These are phyloP conservation scores for Mitragyna speciosa DNA, from an alignment of 257 asterid species.

Conservation along the genomic window DNA sequence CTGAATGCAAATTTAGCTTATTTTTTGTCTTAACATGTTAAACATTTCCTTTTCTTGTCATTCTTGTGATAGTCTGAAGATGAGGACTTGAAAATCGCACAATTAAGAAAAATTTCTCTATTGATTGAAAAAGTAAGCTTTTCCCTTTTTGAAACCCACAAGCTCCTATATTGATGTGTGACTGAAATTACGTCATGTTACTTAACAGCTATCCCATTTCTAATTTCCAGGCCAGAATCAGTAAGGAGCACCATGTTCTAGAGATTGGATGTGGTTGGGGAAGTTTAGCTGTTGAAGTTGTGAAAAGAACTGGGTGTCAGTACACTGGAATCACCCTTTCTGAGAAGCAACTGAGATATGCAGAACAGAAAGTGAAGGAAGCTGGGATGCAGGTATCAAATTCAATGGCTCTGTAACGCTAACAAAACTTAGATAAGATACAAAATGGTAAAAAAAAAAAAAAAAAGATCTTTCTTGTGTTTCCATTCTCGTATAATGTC, in stretches of 20 bases:
- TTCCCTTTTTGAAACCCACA: background rate
- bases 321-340: conserved; percentile 93
- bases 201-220: background rate
- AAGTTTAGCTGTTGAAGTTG: conserved; percentile 82
- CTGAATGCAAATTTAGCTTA: background rate
- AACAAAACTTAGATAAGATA: too few relatives aligned
- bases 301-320: conserved; percentile 73
- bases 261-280: conserved; percentile 99
- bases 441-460: background rate
- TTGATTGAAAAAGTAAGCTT: conserved; percentile 68
- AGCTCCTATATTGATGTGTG: background rate
- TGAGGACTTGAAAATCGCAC: conserved; percentile 82
- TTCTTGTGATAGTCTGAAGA: conserved; percentile 47
- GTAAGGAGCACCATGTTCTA: conserved; percentile 64
- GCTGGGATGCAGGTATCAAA: conserved; percentile 70
- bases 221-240: conserved; percentile 59
- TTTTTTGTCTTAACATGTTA: background rate
- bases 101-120: conserved; percentile 66
- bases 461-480: too few relatives aligned
- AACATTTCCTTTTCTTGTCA: background rate
- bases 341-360: conserved; percentile 68
- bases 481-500: too few relatives aligned
- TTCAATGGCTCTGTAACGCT: background rate
- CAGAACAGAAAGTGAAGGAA: conserved; percentile 70
- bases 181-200: conserved; percentile 3